Conservation (phyloP, 495 filamentous ascomycete genomes). For the Aspergillus avenaceus region DNA sequence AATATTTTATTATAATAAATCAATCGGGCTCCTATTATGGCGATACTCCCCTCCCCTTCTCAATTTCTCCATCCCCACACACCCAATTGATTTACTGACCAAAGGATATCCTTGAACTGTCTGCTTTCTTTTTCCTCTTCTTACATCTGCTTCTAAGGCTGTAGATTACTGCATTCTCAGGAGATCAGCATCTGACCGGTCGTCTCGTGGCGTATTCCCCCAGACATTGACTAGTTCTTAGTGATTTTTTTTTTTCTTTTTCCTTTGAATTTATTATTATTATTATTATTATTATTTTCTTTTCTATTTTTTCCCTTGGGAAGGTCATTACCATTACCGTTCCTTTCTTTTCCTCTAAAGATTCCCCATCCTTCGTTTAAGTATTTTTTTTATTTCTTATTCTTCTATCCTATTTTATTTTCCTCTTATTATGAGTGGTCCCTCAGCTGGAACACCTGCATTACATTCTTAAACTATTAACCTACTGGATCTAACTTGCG, state of each 20-base stretch:
- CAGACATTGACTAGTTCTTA: conserved; percentile 16
- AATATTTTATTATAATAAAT: no score
- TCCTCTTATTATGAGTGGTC: conserved; percentile 8
- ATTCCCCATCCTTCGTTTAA: conserved; percentile 5
- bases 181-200: conserved; percentile 18
- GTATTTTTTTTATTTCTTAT: conserved; percentile 8
- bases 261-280: conserved; percentile 7
- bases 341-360: neutral
- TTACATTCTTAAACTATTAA: neutral
- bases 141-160: neutral
- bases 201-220: conserved; percentile 15
- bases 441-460: conserved; percentile 4
- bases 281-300: conserved; percentile 5
- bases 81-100: neutral
- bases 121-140: neutral
- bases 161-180: neutral
- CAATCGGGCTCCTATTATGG: neutral
- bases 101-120: neutral
- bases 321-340: no score
- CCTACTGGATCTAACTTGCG: neutral
- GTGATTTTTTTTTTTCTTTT: conserved; percentile 6
- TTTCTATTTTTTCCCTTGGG: conserved; percentile 1
- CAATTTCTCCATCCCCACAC: neutral
- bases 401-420: conserved; percentile 9
- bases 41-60: neutral